phyloP scores from a whole-genome alignment of 2,329 filamentous ascomycete genomes.

The Fusarium sp. region DNA sequence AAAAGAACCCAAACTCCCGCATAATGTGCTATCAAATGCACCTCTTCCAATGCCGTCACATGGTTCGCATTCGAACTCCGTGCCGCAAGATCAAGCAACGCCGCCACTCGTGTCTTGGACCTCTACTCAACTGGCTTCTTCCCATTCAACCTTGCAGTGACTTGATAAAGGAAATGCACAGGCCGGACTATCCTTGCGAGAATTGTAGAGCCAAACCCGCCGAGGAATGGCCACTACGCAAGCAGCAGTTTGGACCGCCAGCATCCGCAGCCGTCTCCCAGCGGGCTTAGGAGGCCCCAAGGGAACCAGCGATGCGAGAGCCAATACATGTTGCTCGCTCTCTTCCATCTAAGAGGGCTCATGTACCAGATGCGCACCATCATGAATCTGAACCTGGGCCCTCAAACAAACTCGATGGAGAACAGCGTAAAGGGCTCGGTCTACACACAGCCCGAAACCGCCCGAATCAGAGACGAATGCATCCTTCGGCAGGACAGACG shows the following conservation, averaged over 20 bases:
- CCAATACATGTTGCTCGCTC: neutral
- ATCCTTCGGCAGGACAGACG: neutral
- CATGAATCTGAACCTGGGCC: too few relatives aligned
- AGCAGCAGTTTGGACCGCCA: neutral
- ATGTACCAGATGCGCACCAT: neutral
- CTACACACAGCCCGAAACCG: neutral
- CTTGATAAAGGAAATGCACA: neutral
- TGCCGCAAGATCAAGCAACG: slow-evolving; percentile 15
- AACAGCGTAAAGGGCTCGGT: neutral
- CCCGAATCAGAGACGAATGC: slow-evolving; percentile 3
- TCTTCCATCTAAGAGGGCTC: neutral
- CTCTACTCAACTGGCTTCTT: slow-evolving; percentile 14
- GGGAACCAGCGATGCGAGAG: neutral
- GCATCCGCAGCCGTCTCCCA: neutral
- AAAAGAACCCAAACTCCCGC: neutral
- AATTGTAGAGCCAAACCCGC: slow-evolving; percentile 4
- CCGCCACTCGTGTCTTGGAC: neutral
- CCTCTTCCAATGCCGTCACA: slow-evolving; percentile 39
- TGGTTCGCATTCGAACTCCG: slow-evolving; percentile 17
- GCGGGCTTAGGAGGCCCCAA: neutral
- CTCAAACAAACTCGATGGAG: neutral
- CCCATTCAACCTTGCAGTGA: slow-evolving; percentile 6
- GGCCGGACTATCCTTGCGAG: slow-evolving; percentile 8
- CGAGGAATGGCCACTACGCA: slow-evolving; percentile 3
- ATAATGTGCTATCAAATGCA: slow-evolving; percentile 41